These are phyloP conservation scores for Saccharomycopsis lassenensis DNA, from an alignment of 805 yeast species.

Conservation along the genomic window DNA sequence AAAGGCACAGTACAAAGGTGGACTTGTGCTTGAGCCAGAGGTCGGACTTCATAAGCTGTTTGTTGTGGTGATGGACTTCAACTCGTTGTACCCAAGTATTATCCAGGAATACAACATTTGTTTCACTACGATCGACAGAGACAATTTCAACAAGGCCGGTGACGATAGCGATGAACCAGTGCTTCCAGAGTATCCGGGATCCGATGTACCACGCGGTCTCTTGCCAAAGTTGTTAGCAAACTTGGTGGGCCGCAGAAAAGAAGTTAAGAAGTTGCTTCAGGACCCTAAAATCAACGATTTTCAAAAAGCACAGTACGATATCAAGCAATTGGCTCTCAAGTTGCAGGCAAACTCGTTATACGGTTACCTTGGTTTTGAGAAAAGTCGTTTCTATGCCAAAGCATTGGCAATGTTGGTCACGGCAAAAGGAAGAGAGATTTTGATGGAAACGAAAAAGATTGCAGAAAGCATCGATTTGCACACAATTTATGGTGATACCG, in stretches of 20 bases:
- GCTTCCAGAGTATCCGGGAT: slow-evolving; percentile 60
- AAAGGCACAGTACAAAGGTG: slow-evolving; percentile 79
- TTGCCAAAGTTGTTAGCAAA: slow-evolving; percentile 75
- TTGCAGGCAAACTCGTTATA: slow-evolving; percentile 99
- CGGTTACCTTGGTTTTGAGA: slow-evolving; percentile 90
- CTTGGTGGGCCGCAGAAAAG: slow-evolving; percentile 83
- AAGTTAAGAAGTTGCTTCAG: slow-evolving; percentile 78
- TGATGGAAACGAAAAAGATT: slow-evolving; percentile 83
- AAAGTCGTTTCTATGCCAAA: slow-evolving; percentile 89
- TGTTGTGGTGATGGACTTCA: slow-evolving; percentile 94
- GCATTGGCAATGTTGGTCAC: slow-evolving; percentile 95
- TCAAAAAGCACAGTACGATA: slow-evolving; percentile 79
- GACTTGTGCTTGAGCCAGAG: slow-evolving; percentile 93
- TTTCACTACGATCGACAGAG: slow-evolving; percentile 86
- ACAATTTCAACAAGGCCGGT: slow-evolving; percentile 26
- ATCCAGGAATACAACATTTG: slow-evolving; percentile 96
- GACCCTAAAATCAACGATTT: slow-evolving; percentile 51
- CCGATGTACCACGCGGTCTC: slow-evolving; percentile 59
- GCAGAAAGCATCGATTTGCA: slow-evolving; percentile 77
- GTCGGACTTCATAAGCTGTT: slow-evolving; percentile 86
- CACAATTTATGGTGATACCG: slow-evolving; percentile 97
- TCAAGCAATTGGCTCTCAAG: slow-evolving; percentile 91
- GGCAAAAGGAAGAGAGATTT: slow-evolving; percentile 87
- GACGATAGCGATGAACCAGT: slow-evolving; percentile 43
- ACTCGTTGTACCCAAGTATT: slow-evolving; percentile 91